A percentile compares a stretch with the other conserved stretches of the same genome.
Evolutionary conservation across 768 basidiomycete species (phyloP).

Genomic region (Roridomyces roridus): DNA sequence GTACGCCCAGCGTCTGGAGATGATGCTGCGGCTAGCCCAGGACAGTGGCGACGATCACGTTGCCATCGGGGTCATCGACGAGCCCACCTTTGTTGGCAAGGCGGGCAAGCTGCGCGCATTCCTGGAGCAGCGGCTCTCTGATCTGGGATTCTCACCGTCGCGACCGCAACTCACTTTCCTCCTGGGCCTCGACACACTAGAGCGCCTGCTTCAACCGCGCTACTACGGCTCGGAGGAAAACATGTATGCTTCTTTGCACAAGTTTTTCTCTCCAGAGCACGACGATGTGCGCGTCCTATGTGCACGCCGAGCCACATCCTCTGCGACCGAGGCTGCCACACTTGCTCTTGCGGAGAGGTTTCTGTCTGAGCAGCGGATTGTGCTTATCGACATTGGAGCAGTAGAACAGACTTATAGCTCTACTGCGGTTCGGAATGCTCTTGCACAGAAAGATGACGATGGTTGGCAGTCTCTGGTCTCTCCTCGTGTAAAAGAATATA

Average conservation of each 20-base stretch:
- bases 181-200: conserved; percentile 85
- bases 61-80: conserved; percentile 83
- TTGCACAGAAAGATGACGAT: conserved; percentile 1
- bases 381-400: conserved; percentile 66
- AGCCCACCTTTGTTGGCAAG: conserved; percentile 90
- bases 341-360: conserved; percentile 52
- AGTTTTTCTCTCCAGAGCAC: conserved; percentile 62
- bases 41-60: conserved; percentile 46
- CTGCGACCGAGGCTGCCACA: conserved; percentile 17
- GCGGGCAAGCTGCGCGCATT: conserved; percentile 61
- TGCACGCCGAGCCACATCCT: conserved; percentile 52
- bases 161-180: conserved; percentile 67
- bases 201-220: conserved; percentile 74
- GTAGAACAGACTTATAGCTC: conserved; percentile 38
- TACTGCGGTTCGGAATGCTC: conserved; percentile 13
- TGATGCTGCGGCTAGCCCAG: conserved; percentile 78
- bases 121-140: conserved; percentile 45
- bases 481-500: conserved; percentile 14
- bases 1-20: conserved; percentile 79
- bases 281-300: conserved; percentile 72
- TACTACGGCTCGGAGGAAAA: conserved; percentile 65
- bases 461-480: conserved; percentile 12
- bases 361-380: conserved; percentile 55
- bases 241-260: conserved; percentile 62
- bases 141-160: conserved; percentile 19